Conservation (phyloP, 805 yeast genomes). For the Candida piceae region DNA sequence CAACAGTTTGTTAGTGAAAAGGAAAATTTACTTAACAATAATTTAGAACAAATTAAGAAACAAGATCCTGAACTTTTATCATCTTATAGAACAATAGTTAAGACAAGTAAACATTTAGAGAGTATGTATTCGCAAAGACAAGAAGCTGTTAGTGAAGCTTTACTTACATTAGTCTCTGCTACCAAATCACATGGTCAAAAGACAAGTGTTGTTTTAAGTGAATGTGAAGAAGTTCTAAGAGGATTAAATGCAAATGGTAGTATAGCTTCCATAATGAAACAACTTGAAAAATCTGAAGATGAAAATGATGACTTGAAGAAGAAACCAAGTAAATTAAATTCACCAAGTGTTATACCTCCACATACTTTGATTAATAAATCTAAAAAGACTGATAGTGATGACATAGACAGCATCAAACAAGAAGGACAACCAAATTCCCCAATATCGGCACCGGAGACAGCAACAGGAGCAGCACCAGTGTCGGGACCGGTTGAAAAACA, state of each 20-base stretch:
- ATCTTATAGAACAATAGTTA: constrained; percentile 43
- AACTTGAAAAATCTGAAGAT: neutral
- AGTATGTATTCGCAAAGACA: constrained; percentile 44
- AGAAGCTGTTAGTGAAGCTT: constrained; percentile 36
- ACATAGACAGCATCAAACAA: too few relatives aligned
- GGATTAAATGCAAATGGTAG: constrained; percentile 23
- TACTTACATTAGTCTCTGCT: constrained; percentile 39
- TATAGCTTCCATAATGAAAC: constrained; percentile 13
- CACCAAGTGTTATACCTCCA: too few relatives aligned
- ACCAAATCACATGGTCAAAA: constrained; percentile 47
- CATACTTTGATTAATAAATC: too few relatives aligned
- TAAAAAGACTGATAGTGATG: too few relatives aligned
- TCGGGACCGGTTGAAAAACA: too few relatives aligned
- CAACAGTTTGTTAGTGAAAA: constrained; percentile 34
- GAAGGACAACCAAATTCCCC: too few relatives aligned
- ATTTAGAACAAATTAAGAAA: constrained; percentile 33
- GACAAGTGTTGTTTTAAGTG: constrained; percentile 38
- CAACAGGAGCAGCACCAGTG: too few relatives aligned
- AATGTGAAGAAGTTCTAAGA: constrained; percentile 42
- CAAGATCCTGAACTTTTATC: constrained; percentile 47
- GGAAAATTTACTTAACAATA: constrained; percentile 30
- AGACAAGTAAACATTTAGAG: constrained; percentile 46
- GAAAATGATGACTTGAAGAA: too few relatives aligned
- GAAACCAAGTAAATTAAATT: too few relatives aligned
- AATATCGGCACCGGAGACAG: too few relatives aligned